These are phyloP conservation scores for Penicillium angulare DNA, from an alignment of 495 filamentous ascomycete genomes.

Conservation along the genomic window DNA sequence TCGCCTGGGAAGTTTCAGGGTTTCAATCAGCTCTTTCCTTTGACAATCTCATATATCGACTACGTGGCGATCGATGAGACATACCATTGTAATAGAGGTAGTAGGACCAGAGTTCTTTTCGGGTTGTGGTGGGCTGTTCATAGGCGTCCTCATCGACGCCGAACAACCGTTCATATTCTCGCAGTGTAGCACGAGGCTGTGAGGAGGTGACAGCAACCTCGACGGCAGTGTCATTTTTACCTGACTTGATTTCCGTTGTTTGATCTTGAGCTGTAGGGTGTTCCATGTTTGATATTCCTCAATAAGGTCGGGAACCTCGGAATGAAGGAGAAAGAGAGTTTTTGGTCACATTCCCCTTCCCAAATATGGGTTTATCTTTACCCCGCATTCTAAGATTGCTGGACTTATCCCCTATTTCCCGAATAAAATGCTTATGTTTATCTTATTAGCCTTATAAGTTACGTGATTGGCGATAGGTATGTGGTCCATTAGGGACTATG, in stretches of 20 bases:
- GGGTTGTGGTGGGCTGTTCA: conserved; percentile 45
- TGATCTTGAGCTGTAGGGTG: neutral
- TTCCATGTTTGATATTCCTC: conserved; percentile 1
- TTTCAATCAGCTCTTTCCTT: neutral
- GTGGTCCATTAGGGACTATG: too few species aligned
- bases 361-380: too few species aligned
- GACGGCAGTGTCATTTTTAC: conserved; percentile 6
- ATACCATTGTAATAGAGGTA: conserved; percentile 49
- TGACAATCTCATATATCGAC: neutral
- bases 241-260: neutral
- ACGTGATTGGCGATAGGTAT: too few species aligned
- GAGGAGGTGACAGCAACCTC: conserved; percentile 5
- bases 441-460: too few species aligned
- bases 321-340: conserved; percentile 4
- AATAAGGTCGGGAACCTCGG: neutral
- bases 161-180: conserved; percentile 41
- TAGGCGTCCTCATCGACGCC: conserved; percentile 37
- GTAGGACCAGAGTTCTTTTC: conserved; percentile 49
- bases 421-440: too few species aligned
- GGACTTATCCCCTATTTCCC: too few species aligned
- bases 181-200: conserved; percentile 15
- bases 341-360: too few species aligned
- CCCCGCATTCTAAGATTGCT: too few species aligned
- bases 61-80: neutral
- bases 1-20: conserved; percentile 26